These are phyloP conservation scores for Stagonosporopsis vannaccii DNA, from an alignment of 2,329 filamentous ascomycete genomes.

Conservation along the genomic window DNA sequence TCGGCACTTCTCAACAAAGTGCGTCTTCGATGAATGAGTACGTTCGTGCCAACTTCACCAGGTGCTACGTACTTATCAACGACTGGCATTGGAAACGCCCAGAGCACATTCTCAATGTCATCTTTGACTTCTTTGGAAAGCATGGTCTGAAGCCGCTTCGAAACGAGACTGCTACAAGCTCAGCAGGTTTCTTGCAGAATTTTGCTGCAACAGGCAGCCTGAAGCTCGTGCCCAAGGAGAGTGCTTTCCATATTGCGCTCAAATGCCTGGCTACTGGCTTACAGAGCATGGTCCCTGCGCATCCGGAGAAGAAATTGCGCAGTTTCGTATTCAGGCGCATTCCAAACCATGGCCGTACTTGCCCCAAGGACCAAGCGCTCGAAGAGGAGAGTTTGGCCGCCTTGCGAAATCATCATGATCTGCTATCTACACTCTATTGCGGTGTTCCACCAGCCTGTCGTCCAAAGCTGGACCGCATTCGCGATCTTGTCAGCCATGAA, in stretches of 20 bases:
- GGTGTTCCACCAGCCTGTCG: slow-evolving; percentile 61
- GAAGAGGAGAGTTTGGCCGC: slow-evolving; percentile 63
- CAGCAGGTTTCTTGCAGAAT: slow-evolving; percentile 62
- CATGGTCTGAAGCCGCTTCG: slow-evolving; percentile 60
- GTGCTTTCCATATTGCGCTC: slow-evolving; percentile 65
- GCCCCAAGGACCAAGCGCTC: slow-evolving; percentile 64
- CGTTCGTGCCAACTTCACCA: slow-evolving; percentile 58
- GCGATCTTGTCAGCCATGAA: slow-evolving; percentile 63
- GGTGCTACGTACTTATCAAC: slow-evolving; percentile 62
- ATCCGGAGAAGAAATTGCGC: slow-evolving; percentile 62
- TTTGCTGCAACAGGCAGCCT: slow-evolving; percentile 55
- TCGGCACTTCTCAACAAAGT: slow-evolving; percentile 46
- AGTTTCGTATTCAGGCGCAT: slow-evolving; percentile 65
- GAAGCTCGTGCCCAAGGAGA: slow-evolving; percentile 57
- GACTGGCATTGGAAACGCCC: slow-evolving; percentile 66
- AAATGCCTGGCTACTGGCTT: slow-evolving; percentile 63
- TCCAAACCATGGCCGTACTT: slow-evolving; percentile 67
- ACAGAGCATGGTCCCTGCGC: slow-evolving; percentile 54
- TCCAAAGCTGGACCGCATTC: slow-evolving; percentile 61
- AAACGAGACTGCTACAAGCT: slow-evolving; percentile 60
- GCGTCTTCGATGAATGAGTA: slow-evolving; percentile 63
- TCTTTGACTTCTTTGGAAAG: slow-evolving; percentile 68
- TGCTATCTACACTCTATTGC: slow-evolving; percentile 67
- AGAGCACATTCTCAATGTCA: slow-evolving; percentile 59
- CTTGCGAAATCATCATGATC: slow-evolving; percentile 67